Evolutionary conservation across 2,329 filamentous ascomycete genomes (phyloP).

Genomic region (Xylaria sp.): DNA sequence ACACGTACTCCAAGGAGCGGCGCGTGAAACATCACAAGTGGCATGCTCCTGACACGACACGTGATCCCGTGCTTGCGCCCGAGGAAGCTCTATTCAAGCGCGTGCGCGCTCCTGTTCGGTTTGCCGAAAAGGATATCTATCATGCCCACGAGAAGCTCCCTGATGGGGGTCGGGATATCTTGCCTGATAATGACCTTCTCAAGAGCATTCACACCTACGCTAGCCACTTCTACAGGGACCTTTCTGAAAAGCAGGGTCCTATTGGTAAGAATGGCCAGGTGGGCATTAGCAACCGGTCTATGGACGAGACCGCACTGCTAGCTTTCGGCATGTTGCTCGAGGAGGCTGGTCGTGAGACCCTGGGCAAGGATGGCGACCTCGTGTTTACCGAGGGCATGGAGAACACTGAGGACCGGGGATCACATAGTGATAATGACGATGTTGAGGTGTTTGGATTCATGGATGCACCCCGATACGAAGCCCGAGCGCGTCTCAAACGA

Average conservation of each 20-base stretch:
- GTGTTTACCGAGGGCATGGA: slow-evolving; percentile 60
- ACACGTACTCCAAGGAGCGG: slow-evolving; percentile 18
- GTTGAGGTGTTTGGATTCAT: slow-evolving; percentile 24
- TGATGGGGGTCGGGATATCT: slow-evolving; percentile 39
- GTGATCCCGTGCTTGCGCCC: slow-evolving; percentile 48
- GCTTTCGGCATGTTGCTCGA: slow-evolving; percentile 71
- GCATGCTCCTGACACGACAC: slow-evolving; percentile 24
- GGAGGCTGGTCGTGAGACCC: slow-evolving; percentile 55
- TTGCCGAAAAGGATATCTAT: slow-evolving; percentile 67
- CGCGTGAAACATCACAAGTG: slow-evolving; percentile 17
- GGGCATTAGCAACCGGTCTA: slow-evolving; percentile 50
- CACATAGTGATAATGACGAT: slow-evolving; percentile 10
- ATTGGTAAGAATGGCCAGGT: background rate
- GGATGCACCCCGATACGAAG: slow-evolving; percentile 21
- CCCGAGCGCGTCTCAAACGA: slow-evolving; percentile 10
- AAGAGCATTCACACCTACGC: slow-evolving; percentile 64
- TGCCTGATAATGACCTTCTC: slow-evolving; percentile 66
- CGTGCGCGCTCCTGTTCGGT: slow-evolving; percentile 59
- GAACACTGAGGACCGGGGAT: slow-evolving; percentile 16
- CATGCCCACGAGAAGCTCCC: slow-evolving; percentile 55
- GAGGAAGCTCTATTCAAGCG: slow-evolving; percentile 68
- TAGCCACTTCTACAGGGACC: slow-evolving; percentile 57
- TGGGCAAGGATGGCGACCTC: slow-evolving; percentile 63
- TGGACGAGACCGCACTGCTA: slow-evolving; percentile 74
- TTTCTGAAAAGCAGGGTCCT: slow-evolving; percentile 24